Conservation (phyloP, 2,329 filamentous ascomycete genomes). For the Zymoseptoria pseudotritici region DNA sequence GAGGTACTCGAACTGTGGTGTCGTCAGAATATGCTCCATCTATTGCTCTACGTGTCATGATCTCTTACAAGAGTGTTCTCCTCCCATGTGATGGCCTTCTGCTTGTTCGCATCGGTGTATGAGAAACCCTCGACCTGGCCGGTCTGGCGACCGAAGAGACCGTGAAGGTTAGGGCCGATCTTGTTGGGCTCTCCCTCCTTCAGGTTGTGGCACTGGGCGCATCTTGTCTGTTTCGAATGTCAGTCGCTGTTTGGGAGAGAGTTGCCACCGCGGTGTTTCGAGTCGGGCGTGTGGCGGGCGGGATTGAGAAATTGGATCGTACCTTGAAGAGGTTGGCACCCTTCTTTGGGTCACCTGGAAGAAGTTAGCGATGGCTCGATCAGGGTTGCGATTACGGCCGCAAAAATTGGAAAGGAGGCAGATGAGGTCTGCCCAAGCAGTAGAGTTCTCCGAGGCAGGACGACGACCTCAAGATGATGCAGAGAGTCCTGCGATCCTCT, state of each 20-base stretch:
- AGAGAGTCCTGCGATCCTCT: neutral
- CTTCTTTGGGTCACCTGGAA: conserved; percentile 76
- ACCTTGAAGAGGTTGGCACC: conserved; percentile 94
- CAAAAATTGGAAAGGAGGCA: neutral
- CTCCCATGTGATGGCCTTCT: conserved; percentile 84
- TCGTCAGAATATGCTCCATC: no score
- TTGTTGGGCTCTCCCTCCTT: conserved; percentile 90
- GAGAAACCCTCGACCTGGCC: conserved; percentile 86
- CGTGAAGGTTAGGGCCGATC: conserved; percentile 93
- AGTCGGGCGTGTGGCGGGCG: neutral
- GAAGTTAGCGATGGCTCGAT: conserved; percentile 3
- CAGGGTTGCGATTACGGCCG: neutral
- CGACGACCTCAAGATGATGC: neutral
- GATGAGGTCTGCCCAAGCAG: neutral
- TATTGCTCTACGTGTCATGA: no score
- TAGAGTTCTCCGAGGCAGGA: neutral
- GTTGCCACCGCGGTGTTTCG: neutral
- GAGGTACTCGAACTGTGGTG: conserved; percentile 79
- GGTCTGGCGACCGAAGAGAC: conserved; percentile 93
- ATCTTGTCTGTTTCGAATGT: conserved; percentile 60
- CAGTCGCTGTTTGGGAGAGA: conserved; percentile 1
- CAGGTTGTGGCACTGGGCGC: conserved; percentile 96
- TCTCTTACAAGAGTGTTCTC: conserved; percentile 67
- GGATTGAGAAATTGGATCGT: conserved; percentile 27
- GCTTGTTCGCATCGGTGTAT: conserved; percentile 99